phyloP scores from a whole-genome alignment of 2,329 filamentous ascomycete genomes.

The Monosporascus sp. region DNA sequence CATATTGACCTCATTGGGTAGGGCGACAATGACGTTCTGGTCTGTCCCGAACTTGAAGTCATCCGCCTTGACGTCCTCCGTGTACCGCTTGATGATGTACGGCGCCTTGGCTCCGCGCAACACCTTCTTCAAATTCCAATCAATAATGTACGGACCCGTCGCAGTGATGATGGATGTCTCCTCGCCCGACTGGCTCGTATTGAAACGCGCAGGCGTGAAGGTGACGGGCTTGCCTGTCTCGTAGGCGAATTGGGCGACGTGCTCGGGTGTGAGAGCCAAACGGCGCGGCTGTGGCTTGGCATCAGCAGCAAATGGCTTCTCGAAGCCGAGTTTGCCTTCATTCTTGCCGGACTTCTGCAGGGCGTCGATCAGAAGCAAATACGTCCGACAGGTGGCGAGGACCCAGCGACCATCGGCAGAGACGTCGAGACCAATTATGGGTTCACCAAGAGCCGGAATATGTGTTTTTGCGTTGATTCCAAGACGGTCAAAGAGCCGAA shows the following conservation, averaged over 20 bases:
- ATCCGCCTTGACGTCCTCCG: conserved; percentile 92
- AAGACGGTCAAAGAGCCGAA: conserved; percentile 91
- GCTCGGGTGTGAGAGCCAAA: conserved; percentile 79
- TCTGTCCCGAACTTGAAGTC: conserved; percentile 97
- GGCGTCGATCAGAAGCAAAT: conserved; percentile 87
- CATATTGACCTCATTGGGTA: conserved; percentile 98
- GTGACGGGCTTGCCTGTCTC: conserved; percentile 82
- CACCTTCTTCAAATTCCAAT: conserved; percentile 92
- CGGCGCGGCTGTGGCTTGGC: conserved; percentile 89
- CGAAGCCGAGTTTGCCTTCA: conserved; percentile 95
- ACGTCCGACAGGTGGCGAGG: conserved; percentile 87
- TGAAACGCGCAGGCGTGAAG: conserved; percentile 92
- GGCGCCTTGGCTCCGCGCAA: conserved; percentile 75
- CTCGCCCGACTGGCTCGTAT: conserved; percentile 71
- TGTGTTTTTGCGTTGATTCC: conserved; percentile 98
- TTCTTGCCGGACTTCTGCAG: conserved; percentile 92
- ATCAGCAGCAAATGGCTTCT: conserved; percentile 87
- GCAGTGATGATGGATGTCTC: conserved; percentile 97
- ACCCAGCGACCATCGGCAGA: conserved; percentile 96
- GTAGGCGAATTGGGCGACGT: conserved; percentile 95
- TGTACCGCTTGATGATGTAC: conserved; percentile 95
- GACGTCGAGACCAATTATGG: conserved; percentile 91
- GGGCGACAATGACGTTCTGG: conserved; percentile 94
- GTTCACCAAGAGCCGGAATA: conserved; percentile 89
- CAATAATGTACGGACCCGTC: conserved; percentile 92